These are phyloP conservation scores for Sparassis latifolia DNA, from an alignment of 1,284 basidiomycete species.

Conservation along the genomic window DNA sequence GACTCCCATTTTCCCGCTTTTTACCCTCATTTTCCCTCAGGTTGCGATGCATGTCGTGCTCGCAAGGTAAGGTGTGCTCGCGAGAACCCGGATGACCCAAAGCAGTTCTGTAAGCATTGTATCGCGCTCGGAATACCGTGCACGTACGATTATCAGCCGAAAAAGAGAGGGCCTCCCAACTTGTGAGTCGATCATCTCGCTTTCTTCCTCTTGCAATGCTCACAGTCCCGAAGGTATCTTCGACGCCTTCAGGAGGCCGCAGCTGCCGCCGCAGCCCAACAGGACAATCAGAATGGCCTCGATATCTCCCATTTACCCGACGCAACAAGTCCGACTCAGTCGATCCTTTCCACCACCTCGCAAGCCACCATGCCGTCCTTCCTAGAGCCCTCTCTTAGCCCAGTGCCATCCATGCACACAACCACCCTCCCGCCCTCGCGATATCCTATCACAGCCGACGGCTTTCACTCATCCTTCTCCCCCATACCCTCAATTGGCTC, in stretches of 20 bases:
- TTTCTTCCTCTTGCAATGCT: slow-evolving; percentile 5
- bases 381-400: slow-evolving; percentile 43
- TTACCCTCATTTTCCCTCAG: slow-evolving; percentile 23
- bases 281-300: slow-evolving; percentile 30
- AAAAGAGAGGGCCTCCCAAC: slow-evolving; percentile 86
- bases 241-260: slow-evolving; percentile 73
- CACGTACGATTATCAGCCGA: slow-evolving; percentile 87
- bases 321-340: slow-evolving; percentile 43
- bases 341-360: slow-evolving; percentile 34
- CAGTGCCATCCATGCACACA: slow-evolving; percentile 32
- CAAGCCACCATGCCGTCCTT: slow-evolving; percentile 43
- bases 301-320: slow-evolving; percentile 42
- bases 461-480: slow-evolving; percentile 49
- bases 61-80: slow-evolving; percentile 77
- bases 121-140: slow-evolving; percentile 76
- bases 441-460: slow-evolving; percentile 66
- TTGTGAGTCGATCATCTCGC: slow-evolving; percentile 40
- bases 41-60: slow-evolving; percentile 79
- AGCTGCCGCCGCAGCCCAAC: slow-evolving; percentile 33
- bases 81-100: slow-evolving; percentile 69
- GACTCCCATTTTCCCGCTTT: slow-evolving; percentile 14
- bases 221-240: slow-evolving; percentile 47
- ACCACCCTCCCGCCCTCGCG: slow-evolving; percentile 55
- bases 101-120: slow-evolving; percentile 78
- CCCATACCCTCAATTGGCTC: slow-evolving; percentile 34